Conservation (phyloP, 306 rosid species). For the Malus asiatica region DNA sequence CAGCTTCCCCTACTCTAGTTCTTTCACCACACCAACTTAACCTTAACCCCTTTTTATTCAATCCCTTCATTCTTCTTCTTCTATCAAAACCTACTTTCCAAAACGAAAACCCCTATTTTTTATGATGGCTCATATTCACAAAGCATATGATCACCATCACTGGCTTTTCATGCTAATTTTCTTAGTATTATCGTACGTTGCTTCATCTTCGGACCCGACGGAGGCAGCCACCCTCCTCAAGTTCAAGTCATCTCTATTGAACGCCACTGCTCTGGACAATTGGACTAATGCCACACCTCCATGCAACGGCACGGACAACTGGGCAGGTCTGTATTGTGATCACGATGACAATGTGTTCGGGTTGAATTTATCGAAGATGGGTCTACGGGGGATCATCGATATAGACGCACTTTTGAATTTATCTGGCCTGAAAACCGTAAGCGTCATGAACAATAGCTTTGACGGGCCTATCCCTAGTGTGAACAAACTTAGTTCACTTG, state of each 20-base stretch:
- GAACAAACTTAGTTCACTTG: slow-evolving; percentile 28
- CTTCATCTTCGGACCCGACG: slow-evolving; percentile 12
- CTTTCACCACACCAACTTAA: not conserved
- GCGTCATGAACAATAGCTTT: slow-evolving; percentile 53
- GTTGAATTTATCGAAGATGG: slow-evolving; percentile 50
- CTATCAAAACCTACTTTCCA: not conserved
- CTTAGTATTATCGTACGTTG: not conserved
- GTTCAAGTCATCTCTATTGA: slow-evolving; percentile 43
- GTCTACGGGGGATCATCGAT: slow-evolving; percentile 46
- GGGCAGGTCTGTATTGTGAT: slow-evolving; percentile 56
- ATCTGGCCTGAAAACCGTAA: slow-evolving; percentile 34
- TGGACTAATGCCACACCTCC: slow-evolving; percentile 26
- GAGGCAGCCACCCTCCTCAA: slow-evolving; percentile 30
- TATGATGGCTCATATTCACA: not conserved
- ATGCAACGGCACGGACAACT: slow-evolving; percentile 18
- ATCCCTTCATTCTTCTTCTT: not conserved
- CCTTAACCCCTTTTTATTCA: not conserved
- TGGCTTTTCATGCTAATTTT: slow-evolving; percentile 20
- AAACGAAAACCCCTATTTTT: not conserved
- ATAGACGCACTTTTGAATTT: slow-evolving; percentile 28
- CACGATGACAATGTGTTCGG: slow-evolving; percentile 8
- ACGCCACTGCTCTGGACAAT: slow-evolving; percentile 27
- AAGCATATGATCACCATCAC: not conserved
- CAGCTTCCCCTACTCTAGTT: not conserved
- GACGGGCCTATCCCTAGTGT: slow-evolving; percentile 53